phyloP scores from a whole-genome alignment of 495 filamentous ascomycete species.

The Ramalina intermedia region DNA sequence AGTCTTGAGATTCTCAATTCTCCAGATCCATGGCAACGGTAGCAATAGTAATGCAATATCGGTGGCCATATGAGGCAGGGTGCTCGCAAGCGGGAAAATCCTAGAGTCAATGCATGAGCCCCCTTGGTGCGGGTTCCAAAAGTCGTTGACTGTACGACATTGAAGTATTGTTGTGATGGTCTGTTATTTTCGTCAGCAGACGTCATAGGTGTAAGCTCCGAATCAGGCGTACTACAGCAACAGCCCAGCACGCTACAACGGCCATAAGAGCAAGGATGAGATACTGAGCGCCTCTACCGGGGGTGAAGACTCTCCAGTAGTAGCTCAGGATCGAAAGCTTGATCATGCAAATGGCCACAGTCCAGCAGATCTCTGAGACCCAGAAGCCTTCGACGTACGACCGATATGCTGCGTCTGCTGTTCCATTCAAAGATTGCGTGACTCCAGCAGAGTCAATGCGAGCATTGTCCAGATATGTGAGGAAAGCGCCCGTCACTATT shows the following conservation, averaged over 20 bases:
- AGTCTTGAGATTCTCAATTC: constrained; percentile 21
- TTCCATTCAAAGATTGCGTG: not conserved
- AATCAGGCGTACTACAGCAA: not conserved
- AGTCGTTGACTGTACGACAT: constrained; percentile 16
- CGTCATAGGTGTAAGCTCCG: not conserved
- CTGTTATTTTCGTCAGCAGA: constrained; percentile 1
- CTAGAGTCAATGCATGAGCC: constrained; percentile 14
- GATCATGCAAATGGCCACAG: constrained; percentile 16
- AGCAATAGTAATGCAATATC: constrained; percentile 24
- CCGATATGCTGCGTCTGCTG: not conserved
- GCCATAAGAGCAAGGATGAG: constrained; percentile 19
- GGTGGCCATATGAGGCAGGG: constrained; percentile 18
- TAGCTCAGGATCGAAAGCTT: constrained; percentile 28
- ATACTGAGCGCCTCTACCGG: constrained; percentile 2
- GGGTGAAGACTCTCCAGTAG: constrained; percentile 27
- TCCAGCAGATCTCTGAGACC: constrained; percentile 11
- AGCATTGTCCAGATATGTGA: too few relatives aligned
- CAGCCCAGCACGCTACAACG: constrained; percentile 10
- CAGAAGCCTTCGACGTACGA: not conserved
- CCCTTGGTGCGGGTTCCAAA: constrained; percentile 12
- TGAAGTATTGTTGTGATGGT: constrained; percentile 22
- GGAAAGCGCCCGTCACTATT: too few relatives aligned
- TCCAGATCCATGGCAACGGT: constrained; percentile 30
- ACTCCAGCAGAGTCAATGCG: not conserved
- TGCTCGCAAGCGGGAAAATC: constrained; percentile 11